A percentile compares a stretch with the other conserved stretches of the same genome.
Evolutionary conservation across 768 basidiomycete species (phyloP).

Genomic region (Podaxis carcinomalis): DNA sequence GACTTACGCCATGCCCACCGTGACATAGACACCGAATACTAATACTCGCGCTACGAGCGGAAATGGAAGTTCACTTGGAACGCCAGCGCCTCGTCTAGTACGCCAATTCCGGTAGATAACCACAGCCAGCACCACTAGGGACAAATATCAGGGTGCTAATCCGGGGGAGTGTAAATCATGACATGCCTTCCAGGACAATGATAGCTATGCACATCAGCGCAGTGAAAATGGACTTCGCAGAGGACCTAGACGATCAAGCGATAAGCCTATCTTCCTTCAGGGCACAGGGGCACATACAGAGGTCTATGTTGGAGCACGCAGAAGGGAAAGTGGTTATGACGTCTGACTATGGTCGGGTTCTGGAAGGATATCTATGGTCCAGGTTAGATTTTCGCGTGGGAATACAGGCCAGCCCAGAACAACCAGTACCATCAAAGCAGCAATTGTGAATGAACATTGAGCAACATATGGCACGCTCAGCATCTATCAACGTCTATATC

Average conservation of each 20-base stretch:
- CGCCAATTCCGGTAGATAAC: conserved; percentile 27
- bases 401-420: not conserved
- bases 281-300: conserved; percentile 14
- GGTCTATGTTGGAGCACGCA: conserved; percentile 21
- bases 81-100: conserved; percentile 25
- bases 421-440: conserved; percentile 23
- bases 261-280: not conserved
- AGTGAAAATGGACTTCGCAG: conserved; percentile 22
- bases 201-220: conserved; percentile 23
- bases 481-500: conserved; percentile 21
- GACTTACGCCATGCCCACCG: conserved; percentile 28
- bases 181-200: conserved; percentile 25
- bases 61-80: conserved; percentile 20
- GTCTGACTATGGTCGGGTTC: conserved; percentile 23
- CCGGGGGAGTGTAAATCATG: not conserved
- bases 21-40: conserved; percentile 28
- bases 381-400: not conserved
- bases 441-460: conserved; percentile 24
- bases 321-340: conserved; percentile 22
- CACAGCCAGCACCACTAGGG: conserved; percentile 24
- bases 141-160: not conserved
- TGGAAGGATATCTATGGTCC: conserved; percentile 18
- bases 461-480: conserved; percentile 30
- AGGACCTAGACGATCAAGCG: conserved; percentile 13
- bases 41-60: conserved; percentile 28